Conservation (phyloP, 139 green algal genomes). For the Zygnema circumcarinatum region DNA sequence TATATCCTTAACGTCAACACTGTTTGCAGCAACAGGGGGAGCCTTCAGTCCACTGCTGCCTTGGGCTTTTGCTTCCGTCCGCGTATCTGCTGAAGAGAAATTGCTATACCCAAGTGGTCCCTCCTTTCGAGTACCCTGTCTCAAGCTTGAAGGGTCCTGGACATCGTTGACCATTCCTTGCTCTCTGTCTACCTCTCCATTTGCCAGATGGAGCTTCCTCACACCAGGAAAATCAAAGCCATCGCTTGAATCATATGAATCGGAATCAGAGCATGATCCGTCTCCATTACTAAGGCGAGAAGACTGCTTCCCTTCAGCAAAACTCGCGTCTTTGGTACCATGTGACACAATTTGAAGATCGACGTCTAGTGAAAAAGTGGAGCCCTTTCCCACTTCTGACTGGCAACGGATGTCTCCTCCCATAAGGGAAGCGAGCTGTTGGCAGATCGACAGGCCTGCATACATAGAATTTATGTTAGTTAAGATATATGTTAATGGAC, state of each 20-base stretch:
- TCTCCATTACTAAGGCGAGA: neutral
- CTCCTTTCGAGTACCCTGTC: no score
- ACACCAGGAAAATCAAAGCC: no score
- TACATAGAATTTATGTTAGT: neutral
- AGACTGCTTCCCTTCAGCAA: neutral
- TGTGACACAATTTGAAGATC: slow-evolving; percentile 18
- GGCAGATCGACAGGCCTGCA: slow-evolving; percentile 23
- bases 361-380: slow-evolving; percentile 41
- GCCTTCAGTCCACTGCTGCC: no score
- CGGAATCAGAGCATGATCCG: neutral
- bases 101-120: no score
- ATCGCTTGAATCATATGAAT: no score
- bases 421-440: slow-evolving; percentile 37
- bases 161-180: no score
- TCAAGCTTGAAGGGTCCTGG: no score
- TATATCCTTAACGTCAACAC: no score
- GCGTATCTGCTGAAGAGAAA: no score
- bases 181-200: no score
- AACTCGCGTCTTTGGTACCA: neutral
- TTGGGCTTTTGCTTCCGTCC: no score
- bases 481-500: neutral
- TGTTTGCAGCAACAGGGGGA: no score
- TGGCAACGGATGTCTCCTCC: slow-evolving; percentile 40
- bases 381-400: slow-evolving; percentile 40
- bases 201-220: slow-evolving; percentile 3